These are phyloP conservation scores for Aspergillus incahuasiensis DNA, from an alignment of 495 filamentous ascomycete species.

Conservation along the genomic window DNA sequence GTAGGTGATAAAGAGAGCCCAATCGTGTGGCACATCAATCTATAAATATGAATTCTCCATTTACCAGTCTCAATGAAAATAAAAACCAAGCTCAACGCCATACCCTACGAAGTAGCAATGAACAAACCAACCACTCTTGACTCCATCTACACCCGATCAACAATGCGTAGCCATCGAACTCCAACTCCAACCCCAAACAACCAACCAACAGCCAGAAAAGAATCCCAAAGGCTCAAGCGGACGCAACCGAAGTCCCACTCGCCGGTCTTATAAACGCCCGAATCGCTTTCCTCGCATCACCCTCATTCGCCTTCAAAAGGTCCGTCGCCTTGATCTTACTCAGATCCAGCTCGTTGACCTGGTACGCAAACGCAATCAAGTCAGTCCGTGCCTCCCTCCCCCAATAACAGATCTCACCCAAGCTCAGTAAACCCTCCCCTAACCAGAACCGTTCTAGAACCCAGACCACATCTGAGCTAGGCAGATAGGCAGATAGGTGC, in stretches of 20 bases:
- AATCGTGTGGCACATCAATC: background rate
- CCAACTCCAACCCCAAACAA: background rate
- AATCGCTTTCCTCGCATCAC: constrained; percentile 68
- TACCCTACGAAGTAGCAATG: no score
- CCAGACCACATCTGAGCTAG: no score
- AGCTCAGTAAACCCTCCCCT: background rate
- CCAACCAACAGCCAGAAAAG: no score
- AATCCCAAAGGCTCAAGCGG: background rate
- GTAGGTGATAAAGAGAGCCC: background rate
- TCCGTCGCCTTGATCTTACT: constrained; percentile 79
- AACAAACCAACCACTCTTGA: background rate
- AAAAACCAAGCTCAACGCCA: no score
- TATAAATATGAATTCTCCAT: no score
- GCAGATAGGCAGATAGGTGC: background rate
- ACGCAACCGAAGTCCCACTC: constrained; percentile 30
- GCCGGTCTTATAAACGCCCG: constrained; percentile 53
- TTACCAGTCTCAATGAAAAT: no score
- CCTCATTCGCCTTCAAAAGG: constrained; percentile 72
- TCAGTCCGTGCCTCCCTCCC: constrained; percentile 4
- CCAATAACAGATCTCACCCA: background rate
- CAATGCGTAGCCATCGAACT: no score
- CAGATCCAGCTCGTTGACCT: constrained; percentile 76
- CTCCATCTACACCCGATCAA: no score
- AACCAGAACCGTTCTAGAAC: no score
- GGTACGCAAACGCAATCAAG: constrained; percentile 25